Conservation (phyloP, 805 yeast species). For the Suhomyces sp. region DNA sequence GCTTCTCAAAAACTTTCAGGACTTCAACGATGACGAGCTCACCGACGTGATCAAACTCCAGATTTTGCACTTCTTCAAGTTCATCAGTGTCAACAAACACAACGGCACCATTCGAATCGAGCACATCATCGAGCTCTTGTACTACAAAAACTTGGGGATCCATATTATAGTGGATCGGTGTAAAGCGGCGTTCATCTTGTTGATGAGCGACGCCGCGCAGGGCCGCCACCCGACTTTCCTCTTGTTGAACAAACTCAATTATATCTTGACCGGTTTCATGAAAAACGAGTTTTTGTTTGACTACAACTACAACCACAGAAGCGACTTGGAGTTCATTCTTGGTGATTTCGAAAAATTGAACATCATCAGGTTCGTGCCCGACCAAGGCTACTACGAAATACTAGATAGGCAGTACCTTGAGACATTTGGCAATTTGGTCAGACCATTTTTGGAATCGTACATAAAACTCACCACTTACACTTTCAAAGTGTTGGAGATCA, state of each 20-base stretch:
- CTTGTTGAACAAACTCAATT: constrained; percentile 25
- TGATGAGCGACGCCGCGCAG: constrained; percentile 5
- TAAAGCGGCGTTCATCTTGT: constrained; percentile 36
- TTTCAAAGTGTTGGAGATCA: constrained; percentile 12
- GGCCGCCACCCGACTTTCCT: constrained; percentile 5
- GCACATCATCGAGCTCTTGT: constrained; percentile 53
- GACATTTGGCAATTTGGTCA: constrained; percentile 26
- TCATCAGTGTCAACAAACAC: constrained; percentile 20
- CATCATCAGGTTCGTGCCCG: constrained; percentile 9
- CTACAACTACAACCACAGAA: constrained; percentile 32
- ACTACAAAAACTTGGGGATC: constrained; percentile 55
- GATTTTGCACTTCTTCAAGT: constrained; percentile 26
- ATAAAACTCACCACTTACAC: constrained; percentile 22
- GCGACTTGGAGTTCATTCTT: constrained; percentile 28
- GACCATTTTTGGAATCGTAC: constrained; percentile 35
- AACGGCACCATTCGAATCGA: constrained; percentile 32
- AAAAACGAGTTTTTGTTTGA: constrained; percentile 44
- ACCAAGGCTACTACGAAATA: constrained; percentile 14
- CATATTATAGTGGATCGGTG: constrained; percentile 54
- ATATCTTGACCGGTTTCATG: constrained; percentile 37
- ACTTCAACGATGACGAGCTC: constrained; percentile 22
- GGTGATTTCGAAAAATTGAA: constrained; percentile 17
- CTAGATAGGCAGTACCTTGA: constrained; percentile 21
- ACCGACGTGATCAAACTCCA: constrained; percentile 22
- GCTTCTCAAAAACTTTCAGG: constrained; percentile 17